Evolutionary conservation across 2,329 filamentous ascomycete species (phyloP), one percentile per base, ranked within the genome.

Genomic region (Stachybotrys chartarum): DNA sequence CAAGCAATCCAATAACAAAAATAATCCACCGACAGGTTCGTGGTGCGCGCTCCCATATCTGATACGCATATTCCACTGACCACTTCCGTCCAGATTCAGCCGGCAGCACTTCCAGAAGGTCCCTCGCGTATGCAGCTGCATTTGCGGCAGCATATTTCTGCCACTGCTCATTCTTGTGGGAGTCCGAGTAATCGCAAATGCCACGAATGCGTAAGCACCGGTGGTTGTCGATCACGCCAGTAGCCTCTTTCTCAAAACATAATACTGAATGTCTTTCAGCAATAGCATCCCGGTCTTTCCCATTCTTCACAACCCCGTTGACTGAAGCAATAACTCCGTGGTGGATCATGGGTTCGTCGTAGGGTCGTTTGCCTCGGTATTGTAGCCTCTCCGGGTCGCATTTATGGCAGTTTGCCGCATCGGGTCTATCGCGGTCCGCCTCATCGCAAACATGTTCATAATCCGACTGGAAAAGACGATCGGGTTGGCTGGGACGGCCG

Each of bases 151-250:
- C 71, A 54, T 72, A 72, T 0, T 30, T 16, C 18, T 72, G 67
- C 72, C 69, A 74, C 2, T n/a, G 1, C 0, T 61, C 14, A 3
- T 55, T 57, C 46, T 55, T 60, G 55, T 74, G 70, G 0, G 61
- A 64, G 51, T 75, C 72, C 2, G 69, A 60, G 52, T 74, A 75
- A 47, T 72, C 67, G 31, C 66, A 75, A 1, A 74, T 68, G 0
- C 70, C 70, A 3, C 69, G 62, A 17, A 74, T 67, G 0, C 67
- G 60, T 0, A 72, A 45, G 31, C 66, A 72, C 0, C 63, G 64
- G 6, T 69, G 58, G 0, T 55, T 55, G 6, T 59, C 54, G 49
- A 60, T 57, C 1, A 65, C 30, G 0, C 66, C 65, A 1, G 66
- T 64, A 0, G 61, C 63, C 31, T 66, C 64, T 64, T 66, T 68